These are phyloP conservation scores for Solanum clarkiae DNA, from an alignment of 257 asterid genomes.

Conservation along the genomic window DNA sequence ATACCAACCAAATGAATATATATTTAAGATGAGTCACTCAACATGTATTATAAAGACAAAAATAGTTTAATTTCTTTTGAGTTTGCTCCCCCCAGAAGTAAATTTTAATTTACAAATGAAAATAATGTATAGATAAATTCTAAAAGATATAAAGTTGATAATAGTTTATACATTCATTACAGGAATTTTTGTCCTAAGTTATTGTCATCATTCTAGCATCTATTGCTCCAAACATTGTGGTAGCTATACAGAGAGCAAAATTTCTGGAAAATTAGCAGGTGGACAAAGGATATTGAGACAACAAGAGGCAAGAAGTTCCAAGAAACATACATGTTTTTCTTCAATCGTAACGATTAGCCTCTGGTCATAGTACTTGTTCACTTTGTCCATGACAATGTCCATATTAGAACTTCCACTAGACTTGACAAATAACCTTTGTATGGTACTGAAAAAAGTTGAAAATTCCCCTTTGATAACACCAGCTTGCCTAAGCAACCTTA, in stretches of 20 bases:
- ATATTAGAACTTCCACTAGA: conserved; percentile 2
- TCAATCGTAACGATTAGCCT: conserved; percentile 4
- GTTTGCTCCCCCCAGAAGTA: too few relatives aligned
- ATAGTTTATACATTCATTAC: too few relatives aligned
- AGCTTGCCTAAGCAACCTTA: conserved; percentile 20
- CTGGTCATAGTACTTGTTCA: conserved; percentile 16
- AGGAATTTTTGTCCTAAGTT: too few relatives aligned
- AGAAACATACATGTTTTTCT: conserved; percentile 3
- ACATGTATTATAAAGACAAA: too few relatives aligned
- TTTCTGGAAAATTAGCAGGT: conserved; percentile 19
- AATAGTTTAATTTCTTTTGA: too few relatives aligned
- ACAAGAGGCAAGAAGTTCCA: conserved; percentile 13
- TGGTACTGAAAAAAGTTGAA: conserved; percentile 23
- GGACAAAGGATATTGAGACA: conserved; percentile 9
- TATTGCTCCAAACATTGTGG: neutral
- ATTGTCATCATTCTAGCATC: too few relatives aligned
- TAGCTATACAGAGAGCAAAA: conserved; percentile 28
- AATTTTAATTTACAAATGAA: too few relatives aligned
- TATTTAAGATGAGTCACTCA: too few relatives aligned
- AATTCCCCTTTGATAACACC: conserved; percentile 14
- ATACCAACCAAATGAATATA: too few relatives aligned
- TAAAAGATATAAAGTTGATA: too few relatives aligned
- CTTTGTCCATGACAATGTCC: conserved; percentile 21
- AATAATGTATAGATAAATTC: too few relatives aligned
- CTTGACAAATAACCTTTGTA: conserved; percentile 15